A percentile compares a stretch with the other conserved stretches of the same genome.
Evolutionary conservation across 305 asterid species (phyloP).

Genomic region (Andrographis paniculata): DNA sequence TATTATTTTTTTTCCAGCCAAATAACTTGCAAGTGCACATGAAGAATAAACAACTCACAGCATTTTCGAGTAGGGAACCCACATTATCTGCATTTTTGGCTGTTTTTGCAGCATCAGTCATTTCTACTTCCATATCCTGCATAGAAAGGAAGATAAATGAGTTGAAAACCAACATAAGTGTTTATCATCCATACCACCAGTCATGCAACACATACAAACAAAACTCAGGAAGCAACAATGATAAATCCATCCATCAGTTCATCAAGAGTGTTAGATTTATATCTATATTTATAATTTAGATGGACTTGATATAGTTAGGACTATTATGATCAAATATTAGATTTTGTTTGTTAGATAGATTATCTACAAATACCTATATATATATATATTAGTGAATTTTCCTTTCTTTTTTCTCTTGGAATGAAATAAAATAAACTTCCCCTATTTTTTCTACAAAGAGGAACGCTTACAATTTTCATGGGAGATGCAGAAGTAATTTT

Average conservation of each 20-base stretch:
- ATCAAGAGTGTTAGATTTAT: no score
- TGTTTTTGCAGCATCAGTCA: conserved; percentile 26
- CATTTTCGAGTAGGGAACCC: conserved; percentile 14
- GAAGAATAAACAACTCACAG: conserved; percentile 25
- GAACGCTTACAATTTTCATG: conserved; percentile 29
- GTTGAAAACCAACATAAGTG: neutral
- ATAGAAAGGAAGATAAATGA: neutral
- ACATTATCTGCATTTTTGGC: conserved; percentile 7
- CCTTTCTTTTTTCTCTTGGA: neutral
- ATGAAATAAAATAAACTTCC: no score
- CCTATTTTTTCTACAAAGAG: no score
- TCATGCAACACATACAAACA: neutral
- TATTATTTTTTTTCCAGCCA: neutral
- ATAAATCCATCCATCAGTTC: no score
- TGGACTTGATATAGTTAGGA: no score
- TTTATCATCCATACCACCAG: neutral
- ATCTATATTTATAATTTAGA: no score
- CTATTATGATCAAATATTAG: no score
- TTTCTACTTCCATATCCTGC: conserved; percentile 38
- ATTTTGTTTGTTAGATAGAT: no score
- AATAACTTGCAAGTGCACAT: neutral
- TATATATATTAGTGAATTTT: neutral
- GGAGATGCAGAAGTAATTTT: conserved; percentile 26
- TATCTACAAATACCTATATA: no score
- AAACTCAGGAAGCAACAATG: neutral